phyloP scores from a whole-genome alignment of 2,329 filamentous ascomycete genomes.

The Cladosporium sp. region DNA sequence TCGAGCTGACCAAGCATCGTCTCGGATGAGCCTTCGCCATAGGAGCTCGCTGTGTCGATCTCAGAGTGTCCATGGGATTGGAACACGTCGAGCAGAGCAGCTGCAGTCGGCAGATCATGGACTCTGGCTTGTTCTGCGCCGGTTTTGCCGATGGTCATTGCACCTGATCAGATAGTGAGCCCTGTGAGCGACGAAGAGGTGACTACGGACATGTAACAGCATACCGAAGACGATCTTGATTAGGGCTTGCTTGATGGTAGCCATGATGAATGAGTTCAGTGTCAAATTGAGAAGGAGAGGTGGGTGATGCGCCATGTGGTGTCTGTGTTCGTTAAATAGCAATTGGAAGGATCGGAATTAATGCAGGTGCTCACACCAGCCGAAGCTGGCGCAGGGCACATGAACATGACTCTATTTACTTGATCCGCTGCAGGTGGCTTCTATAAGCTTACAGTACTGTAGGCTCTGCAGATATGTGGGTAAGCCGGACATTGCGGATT shows the following conservation, averaged over 20 bases:
- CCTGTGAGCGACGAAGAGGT: not conserved
- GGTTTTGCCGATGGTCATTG: slow-evolving; percentile 81
- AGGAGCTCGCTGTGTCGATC: slow-evolving; percentile 33
- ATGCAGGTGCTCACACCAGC: not conserved
- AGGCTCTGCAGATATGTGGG: not conserved
- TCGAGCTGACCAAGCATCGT: slow-evolving; percentile 33
- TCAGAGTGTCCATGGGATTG: slow-evolving; percentile 34
- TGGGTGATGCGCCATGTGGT: not conserved
- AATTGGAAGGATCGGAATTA: not conserved
- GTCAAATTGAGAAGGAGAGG: not conserved
- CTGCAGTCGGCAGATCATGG: slow-evolving; percentile 24
- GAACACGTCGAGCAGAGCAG: slow-evolving; percentile 31
- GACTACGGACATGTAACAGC: not conserved
- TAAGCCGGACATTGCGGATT: not conserved
- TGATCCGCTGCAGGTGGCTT: not conserved
- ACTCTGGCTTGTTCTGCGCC: slow-evolving; percentile 28
- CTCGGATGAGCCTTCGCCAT: slow-evolving; percentile 31
- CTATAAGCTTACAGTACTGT: not conserved
- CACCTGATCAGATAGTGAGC: slow-evolving; percentile 37
- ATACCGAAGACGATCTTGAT: slow-evolving; percentile 1
- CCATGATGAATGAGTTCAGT: not conserved
- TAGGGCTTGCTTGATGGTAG: not conserved
- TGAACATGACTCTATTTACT: not conserved
- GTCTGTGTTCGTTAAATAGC: not conserved
- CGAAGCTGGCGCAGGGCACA: not conserved